These are phyloP conservation scores for Cryptococcus sp. DNA, from an alignment of 1,284 basidiomycete species.

Conservation along the genomic window DNA sequence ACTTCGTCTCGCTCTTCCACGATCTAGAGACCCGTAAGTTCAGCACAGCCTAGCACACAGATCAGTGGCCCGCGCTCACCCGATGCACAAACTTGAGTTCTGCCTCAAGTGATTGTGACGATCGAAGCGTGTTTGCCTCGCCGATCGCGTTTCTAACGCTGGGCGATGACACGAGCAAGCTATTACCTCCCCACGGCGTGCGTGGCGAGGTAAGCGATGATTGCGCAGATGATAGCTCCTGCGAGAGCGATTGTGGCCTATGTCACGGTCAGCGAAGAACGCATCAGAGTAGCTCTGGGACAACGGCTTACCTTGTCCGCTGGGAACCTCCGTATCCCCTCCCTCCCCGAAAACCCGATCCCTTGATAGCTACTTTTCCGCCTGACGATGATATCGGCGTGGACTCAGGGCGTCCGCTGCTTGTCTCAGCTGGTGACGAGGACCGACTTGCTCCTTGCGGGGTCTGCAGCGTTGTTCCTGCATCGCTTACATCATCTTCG, in stretches of 20 bases:
- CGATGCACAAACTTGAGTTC: slow-evolving; percentile 58
- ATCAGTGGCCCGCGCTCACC: slow-evolving; percentile 16
- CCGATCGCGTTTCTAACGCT: slow-evolving; percentile 17
- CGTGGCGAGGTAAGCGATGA: slow-evolving; percentile 56
- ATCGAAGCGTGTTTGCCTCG: slow-evolving; percentile 57
- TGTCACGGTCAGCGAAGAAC: neutral
- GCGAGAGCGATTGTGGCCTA: slow-evolving; percentile 75
- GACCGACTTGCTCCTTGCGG: neutral
- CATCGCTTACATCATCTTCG: slow-evolving; percentile 20
- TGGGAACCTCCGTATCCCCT: slow-evolving; percentile 43
- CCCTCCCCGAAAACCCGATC: slow-evolving; percentile 50
- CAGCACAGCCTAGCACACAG: slow-evolving; percentile 5
- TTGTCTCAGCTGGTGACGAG: slow-evolving; percentile 10
- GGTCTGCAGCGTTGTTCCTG: slow-evolving; percentile 7
- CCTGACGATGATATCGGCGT: slow-evolving; percentile 23
- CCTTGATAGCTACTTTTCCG: slow-evolving; percentile 18
- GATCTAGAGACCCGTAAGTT: slow-evolving; percentile 44
- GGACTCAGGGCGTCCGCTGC: slow-evolving; percentile 14
- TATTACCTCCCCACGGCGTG: slow-evolving; percentile 41
- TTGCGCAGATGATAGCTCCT: slow-evolving; percentile 88
- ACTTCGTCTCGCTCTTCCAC: slow-evolving; percentile 77
- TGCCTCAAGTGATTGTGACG: slow-evolving; percentile 79
- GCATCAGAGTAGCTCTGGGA: neutral
- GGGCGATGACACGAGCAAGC: slow-evolving; percentile 38
- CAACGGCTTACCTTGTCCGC: slow-evolving; percentile 26